phyloP scores from a whole-genome alignment of 345 rosid species.

The Eucalyptus paniculata region DNA sequence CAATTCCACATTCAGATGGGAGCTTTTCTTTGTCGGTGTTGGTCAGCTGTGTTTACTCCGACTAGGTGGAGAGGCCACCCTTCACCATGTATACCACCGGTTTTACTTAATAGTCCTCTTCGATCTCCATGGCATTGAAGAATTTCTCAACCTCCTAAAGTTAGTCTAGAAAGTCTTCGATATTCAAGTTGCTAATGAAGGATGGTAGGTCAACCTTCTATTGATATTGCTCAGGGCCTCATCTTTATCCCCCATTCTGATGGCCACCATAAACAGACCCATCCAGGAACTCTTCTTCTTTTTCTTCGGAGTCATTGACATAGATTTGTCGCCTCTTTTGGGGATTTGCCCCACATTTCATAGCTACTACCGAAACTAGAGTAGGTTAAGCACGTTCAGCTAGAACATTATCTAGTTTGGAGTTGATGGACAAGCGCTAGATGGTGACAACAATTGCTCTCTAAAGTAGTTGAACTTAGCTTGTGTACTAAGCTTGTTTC shows the following conservation, averaged over 20 bases:
- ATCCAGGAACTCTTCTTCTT: not conserved
- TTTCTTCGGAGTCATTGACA: not conserved
- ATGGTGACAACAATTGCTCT: not conserved
- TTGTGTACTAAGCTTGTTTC: not conserved
- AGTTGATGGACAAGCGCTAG: not conserved
- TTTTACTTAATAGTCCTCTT: not conserved
- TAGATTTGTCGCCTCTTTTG: not conserved
- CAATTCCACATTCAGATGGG: not conserved
- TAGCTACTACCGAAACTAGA: fast-evolving
- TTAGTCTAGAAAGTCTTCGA: not conserved
- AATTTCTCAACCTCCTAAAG: not conserved
- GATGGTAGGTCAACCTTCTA: not conserved
- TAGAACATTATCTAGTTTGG: not conserved
- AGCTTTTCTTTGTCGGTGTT: not conserved
- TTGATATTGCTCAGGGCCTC: not conserved
- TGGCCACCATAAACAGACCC: not conserved
- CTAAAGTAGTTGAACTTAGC: not conserved
- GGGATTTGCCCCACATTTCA: not conserved
- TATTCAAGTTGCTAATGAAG: not conserved
- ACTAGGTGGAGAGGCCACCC: not conserved
- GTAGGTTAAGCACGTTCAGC: not conserved
- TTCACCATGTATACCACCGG: not conserved
- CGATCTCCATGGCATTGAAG: not conserved
- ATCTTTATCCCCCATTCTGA: fast-evolving
- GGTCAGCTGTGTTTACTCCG: not conserved